A percentile compares a stretch with the other conserved stretches of the same genome.
Evolutionary conservation across 2,329 filamentous ascomycete genomes (phyloP).

Genomic region (Penicillium sp.): DNA sequence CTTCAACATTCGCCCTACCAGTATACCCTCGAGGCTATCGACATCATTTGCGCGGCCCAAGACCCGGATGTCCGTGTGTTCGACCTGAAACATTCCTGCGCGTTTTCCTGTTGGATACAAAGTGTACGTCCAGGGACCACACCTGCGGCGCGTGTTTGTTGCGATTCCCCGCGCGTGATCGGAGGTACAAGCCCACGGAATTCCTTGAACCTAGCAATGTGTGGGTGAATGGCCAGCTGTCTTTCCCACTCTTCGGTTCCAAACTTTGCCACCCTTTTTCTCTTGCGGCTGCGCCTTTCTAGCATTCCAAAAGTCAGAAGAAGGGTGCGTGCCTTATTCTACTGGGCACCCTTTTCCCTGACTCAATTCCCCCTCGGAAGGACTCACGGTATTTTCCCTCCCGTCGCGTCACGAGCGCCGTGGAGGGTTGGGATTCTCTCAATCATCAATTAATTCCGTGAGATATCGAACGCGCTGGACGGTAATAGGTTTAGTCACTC

Average conservation of each 20-base stretch:
- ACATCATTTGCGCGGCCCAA: conserved; percentile 14
- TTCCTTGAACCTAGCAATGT: conserved; percentile 21
- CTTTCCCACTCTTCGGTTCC: not conserved
- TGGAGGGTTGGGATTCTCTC: conserved; percentile 1
- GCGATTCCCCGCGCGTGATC: conserved; percentile 11
- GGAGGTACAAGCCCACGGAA: conserved; percentile 16
- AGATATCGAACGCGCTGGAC: not conserved
- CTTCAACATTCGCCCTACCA: not conserved
- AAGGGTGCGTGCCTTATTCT: not conserved
- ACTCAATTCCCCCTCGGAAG: conserved; percentile 4
- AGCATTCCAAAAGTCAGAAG: conserved; percentile 30
- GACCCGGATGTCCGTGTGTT: conserved; percentile 23
- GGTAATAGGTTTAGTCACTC: not conserved
- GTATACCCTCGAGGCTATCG: not conserved
- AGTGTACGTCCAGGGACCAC: not conserved
- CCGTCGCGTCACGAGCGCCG: conserved; percentile 8
- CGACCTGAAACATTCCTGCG: conserved; percentile 33
- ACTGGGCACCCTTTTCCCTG: conserved; percentile 6
- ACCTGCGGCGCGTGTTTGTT: conserved; percentile 1
- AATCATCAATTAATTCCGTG: not conserved
- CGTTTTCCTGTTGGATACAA: not conserved
- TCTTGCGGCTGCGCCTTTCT: conserved; percentile 10
- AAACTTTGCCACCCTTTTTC: not conserved
- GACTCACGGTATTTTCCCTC: conserved; percentile 6
- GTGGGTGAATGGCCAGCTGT: conserved; percentile 27